Percentiles rank a stretch among this genome's conserved stretches.
These are phyloP conservation scores for Pulveroboletus ravenelii DNA, from an alignment of 768 basidiomycete species.

Conservation along the genomic window DNA sequence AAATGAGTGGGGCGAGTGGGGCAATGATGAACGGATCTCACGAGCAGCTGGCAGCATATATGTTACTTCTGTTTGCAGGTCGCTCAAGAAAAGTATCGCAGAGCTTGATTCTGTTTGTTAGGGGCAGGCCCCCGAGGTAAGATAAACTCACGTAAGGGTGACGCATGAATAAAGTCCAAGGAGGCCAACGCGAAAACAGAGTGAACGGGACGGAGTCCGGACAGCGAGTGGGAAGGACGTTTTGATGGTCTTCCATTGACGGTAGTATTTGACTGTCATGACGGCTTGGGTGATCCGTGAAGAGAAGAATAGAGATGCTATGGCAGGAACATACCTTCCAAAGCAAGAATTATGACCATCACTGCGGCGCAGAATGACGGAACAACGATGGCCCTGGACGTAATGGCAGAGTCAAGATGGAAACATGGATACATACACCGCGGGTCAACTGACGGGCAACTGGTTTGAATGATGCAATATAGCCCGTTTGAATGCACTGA, in stretches of 20 bases:
- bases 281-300: slow-evolving; percentile 30
- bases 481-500: slow-evolving; percentile 38
- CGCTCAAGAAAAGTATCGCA: slow-evolving; percentile 35
- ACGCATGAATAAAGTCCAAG: slow-evolving; percentile 45
- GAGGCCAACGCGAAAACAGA: slow-evolving; percentile 37
- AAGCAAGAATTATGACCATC: slow-evolving; percentile 35
- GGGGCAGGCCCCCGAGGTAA: background rate
- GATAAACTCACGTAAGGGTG: slow-evolving; percentile 37
- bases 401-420: slow-evolving; percentile 14
- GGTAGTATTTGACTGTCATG: slow-evolving; percentile 42
- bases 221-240: slow-evolving; percentile 39
- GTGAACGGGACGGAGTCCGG: slow-evolving; percentile 32
- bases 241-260: slow-evolving; percentile 35
- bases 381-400: slow-evolving; percentile 29
- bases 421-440: background rate
- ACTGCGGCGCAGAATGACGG: slow-evolving; percentile 43
- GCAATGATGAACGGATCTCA: slow-evolving; percentile 25
- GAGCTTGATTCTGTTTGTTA: slow-evolving; percentile 25
- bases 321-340: slow-evolving; percentile 39
- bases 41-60: slow-evolving; percentile 49
- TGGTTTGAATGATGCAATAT: slow-evolving; percentile 41
- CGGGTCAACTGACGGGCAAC: slow-evolving; percentile 34
- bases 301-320: background rate
- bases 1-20: background rate
- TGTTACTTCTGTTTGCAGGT: slow-evolving; percentile 29